Evolutionary conservation across 2,329 filamentous ascomycete genomes (phyloP).

Genomic region (Fusarium sulawesiense): DNA sequence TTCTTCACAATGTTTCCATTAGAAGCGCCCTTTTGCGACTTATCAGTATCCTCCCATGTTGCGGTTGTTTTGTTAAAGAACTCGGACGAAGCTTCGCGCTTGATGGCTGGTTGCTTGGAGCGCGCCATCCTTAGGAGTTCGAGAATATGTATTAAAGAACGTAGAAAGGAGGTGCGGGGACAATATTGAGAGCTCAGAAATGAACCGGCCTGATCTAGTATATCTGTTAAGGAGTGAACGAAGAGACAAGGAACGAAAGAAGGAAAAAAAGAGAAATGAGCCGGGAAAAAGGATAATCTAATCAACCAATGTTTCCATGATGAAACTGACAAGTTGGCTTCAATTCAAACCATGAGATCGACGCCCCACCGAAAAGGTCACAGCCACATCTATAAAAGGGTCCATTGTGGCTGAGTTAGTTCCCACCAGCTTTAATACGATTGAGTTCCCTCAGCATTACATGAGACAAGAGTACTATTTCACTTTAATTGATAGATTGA

Average conservation of each 20-base stretch:
- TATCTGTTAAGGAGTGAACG: constrained; percentile 20
- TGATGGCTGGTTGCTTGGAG: constrained; percentile 75
- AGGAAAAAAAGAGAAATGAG: constrained; percentile 25
- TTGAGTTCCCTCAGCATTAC: neutral
- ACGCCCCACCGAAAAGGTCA: constrained; percentile 25
- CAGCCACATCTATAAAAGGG: constrained; percentile 35
- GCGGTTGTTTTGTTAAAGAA: constrained; percentile 65
- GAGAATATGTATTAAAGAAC: neutral
- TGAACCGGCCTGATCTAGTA: neutral
- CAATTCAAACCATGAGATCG: constrained; percentile 36
- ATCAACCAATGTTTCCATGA: constrained; percentile 40
- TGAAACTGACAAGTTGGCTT: constrained; percentile 48
- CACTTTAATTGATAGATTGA: neutral
- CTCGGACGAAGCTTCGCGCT: constrained; percentile 75
- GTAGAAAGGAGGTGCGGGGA: neutral
- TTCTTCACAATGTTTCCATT: constrained; percentile 44
- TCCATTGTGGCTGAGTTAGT: constrained; percentile 8
- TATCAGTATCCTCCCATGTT: constrained; percentile 50
- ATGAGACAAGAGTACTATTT: neutral
- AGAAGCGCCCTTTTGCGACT: constrained; percentile 41
- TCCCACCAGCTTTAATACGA: constrained; percentile 8
- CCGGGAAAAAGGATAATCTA: constrained; percentile 23
- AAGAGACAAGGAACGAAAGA: constrained; percentile 24
- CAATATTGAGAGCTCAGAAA: neutral
- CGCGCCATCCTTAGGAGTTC: constrained; percentile 68